Base-by-base conservation (phyloP, 257 asterid species). In the Scutellaria barbata region DNA sequence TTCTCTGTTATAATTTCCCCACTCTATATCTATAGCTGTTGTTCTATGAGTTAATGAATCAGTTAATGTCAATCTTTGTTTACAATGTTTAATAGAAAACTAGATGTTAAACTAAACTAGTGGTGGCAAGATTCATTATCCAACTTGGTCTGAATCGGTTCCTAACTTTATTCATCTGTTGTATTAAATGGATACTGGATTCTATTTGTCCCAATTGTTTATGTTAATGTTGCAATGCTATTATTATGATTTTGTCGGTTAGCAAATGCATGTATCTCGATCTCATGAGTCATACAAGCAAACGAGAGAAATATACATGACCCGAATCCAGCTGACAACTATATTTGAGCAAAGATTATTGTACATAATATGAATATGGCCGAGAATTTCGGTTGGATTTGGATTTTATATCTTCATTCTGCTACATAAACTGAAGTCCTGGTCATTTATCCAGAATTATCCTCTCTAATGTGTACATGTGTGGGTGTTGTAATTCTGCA, bases 401-500 rank as follows among this genome's bases (percentile, higher is more conserved):
- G 47, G 51, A 22, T 16, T 54, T 35, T 33, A n/a, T 47, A 22
- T 75, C 63, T 58, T 74, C 8, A 46, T 33, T 20, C 54, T 42
- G 46, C 35, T 30, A 56, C 72, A 55, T 69, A 66, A 56, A 17
- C 54, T 41, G 54, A 40, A 66, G n/a, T 25, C 22, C 39, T 30
- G 20, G n/a, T 52, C 39, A 30, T 62, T 43, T 68, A 33, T 30
- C 50, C 50, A 20, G 30, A 53, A 39, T 16, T 35, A 60, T 45
- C 30, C 10, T 57, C 63, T 46, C 20, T 41, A 60, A 35, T 41
- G n/a, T 35, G 22, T 22, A 13, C 17, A 8, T 10, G 20, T 43
- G 76, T 37, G 45, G 4, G 59, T 10, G 52, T 41, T 57, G n/a
- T 16, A 61, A 22, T 37, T 63, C 53, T 46, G 70, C 66, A 40